Evolutionary conservation across 169 alveolate species (phyloP).

Genomic region (Blepharisma undulans): DNA sequence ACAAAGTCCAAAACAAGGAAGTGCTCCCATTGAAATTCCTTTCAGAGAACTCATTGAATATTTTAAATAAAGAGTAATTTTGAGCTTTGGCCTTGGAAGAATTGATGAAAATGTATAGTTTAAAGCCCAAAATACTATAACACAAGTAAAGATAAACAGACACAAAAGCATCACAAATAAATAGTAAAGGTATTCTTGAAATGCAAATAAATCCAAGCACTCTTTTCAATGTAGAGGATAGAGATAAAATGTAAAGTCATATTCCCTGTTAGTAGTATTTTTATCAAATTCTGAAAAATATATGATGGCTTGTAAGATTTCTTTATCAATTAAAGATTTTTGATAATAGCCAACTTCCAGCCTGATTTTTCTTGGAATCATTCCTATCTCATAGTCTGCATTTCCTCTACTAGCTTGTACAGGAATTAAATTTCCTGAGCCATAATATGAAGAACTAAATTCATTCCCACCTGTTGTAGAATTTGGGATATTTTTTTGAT

Average conservation of each 20-base stretch:
- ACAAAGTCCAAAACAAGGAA: not conserved
- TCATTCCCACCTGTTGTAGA: not conserved
- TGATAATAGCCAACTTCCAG: constrained; percentile 21
- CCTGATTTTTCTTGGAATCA: not conserved
- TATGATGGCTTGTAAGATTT: constrained; percentile 7
- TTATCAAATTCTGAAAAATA: not conserved
- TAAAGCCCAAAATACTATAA: constrained; percentile 8
- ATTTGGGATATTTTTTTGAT: constrained; percentile 2
- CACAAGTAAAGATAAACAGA: not conserved
- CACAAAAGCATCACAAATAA: constrained; percentile 18
- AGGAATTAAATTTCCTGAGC: constrained; percentile 7
- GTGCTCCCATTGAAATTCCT: not conserved
- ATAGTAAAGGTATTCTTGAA: constrained; percentile 10
- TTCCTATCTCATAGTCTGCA: not conserved
- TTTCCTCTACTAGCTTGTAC: constrained; percentile 9
- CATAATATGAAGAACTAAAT: constrained; percentile 3
- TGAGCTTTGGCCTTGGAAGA: constrained; percentile 23
- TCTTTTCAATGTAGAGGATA: constrained; percentile 26
- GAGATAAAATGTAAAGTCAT: not conserved
- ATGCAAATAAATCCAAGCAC: constrained; percentile 33
- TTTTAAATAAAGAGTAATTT: constrained; percentile 14
- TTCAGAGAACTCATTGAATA: not conserved
- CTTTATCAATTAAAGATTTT: constrained; percentile 9
- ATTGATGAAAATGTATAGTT: not conserved
- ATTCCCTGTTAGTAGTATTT: not conserved